Percentiles rank a stretch among this genome's conserved stretches.
Conservation (phyloP, 441 rosid genomes). For the Pelargonium myrrhifolium region DNA sequence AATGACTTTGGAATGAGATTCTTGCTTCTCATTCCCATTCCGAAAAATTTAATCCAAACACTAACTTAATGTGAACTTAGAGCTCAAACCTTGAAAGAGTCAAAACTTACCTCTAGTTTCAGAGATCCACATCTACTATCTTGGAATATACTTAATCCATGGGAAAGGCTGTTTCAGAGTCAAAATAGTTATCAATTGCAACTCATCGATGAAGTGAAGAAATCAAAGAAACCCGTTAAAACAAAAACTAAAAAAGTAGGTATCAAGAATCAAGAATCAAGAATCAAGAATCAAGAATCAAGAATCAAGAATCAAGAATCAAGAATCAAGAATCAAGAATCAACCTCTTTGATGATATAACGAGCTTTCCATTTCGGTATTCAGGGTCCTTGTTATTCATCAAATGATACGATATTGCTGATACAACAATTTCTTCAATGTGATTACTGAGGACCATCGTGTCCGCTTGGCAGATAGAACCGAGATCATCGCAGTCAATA, state of each 20-base stretch:
- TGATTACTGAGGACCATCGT: conserved; percentile 59
- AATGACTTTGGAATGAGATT: too few species aligned
- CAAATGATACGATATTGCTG: conserved; percentile 83
- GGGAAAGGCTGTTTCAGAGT: conserved; percentile 20
- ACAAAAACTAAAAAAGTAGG: too few species aligned
- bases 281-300: too few species aligned
- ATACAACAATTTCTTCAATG: conserved; percentile 80
- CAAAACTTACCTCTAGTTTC: neutral
- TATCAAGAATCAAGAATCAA: neutral
- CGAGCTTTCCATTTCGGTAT: conserved; percentile 87
- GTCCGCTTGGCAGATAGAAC: conserved; percentile 74
- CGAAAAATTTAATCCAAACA: too few species aligned
- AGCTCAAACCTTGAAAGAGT: neutral
- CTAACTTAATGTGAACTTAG: too few species aligned
- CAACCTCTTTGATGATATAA: conserved; percentile 55
- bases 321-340: neutral
- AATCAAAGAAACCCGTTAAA: neutral
- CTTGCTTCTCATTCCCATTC: too few species aligned
- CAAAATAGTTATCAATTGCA: neutral
- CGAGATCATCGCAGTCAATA: conserved; percentile 36
- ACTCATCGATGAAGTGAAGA: neutral
- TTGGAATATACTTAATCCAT: conserved; percentile 24
- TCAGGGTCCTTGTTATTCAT: conserved; percentile 70
- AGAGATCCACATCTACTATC: conserved; percentile 8
- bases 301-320: too few species aligned